These are phyloP conservation scores for Leucocoprinus birnbaumii DNA, from an alignment of 768 basidiomycete species.

Conservation along the genomic window DNA sequence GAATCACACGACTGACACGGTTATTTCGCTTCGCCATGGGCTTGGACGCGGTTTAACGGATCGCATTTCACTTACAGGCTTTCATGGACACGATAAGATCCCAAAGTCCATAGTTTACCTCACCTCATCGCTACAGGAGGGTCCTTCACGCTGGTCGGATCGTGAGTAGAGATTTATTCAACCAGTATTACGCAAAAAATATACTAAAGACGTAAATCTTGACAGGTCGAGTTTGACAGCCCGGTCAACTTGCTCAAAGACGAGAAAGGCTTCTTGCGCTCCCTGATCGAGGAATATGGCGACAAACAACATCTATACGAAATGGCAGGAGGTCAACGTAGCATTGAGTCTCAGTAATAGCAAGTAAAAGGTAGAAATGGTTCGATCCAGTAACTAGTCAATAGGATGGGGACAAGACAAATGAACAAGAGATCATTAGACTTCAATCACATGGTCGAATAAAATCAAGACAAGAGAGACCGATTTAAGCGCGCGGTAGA, in stretches of 20 bases:
- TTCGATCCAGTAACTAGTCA: conserved; percentile 13
- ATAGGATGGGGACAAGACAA: conserved; percentile 1
- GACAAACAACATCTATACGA: conserved; percentile 47
- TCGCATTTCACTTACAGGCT: too few relatives aligned
- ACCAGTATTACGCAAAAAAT: too few relatives aligned
- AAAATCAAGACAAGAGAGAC: conserved; percentile 4
- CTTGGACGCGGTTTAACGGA: too few relatives aligned
- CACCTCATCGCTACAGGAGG: too few relatives aligned
- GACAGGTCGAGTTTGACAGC: conserved; percentile 50
- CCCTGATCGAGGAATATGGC: conserved; percentile 57
- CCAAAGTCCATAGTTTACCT: too few relatives aligned
- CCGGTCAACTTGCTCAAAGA: conserved; percentile 51
- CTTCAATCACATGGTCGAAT: conserved; percentile 12
- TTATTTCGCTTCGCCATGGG: too few relatives aligned
- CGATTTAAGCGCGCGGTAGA: background rate
- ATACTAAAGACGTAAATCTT: too few relatives aligned
- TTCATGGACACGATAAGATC: too few relatives aligned
- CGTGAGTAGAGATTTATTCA: too few relatives aligned
- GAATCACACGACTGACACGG: too few relatives aligned
- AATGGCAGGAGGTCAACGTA: conserved; percentile 31
- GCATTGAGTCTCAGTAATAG: conserved; percentile 4
- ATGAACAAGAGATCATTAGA: conserved; percentile 6
- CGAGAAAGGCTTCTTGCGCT: conserved; percentile 44
- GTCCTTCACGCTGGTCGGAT: too few relatives aligned
- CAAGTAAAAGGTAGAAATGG: background rate